Conservation (phyloP, 1,139 yeast genomes). For the Torulaspora globosa region DNA sequence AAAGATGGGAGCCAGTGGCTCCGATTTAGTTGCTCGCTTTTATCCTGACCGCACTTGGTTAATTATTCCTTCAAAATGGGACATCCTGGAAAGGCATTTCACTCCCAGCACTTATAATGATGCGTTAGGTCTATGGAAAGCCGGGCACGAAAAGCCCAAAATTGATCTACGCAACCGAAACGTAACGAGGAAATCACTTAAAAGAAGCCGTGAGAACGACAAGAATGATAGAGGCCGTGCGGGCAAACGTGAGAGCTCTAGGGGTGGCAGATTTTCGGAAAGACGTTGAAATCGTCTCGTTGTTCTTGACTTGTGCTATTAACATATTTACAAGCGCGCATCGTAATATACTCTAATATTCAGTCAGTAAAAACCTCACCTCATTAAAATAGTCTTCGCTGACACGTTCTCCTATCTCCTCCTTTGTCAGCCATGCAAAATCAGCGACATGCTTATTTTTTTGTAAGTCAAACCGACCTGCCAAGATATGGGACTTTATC, state of each 20-base stretch:
- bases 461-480: constrained; percentile 72
- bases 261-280: constrained; percentile 10
- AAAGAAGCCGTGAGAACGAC: constrained; percentile 7
- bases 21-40: constrained; percentile 23
- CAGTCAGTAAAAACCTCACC: constrained; percentile 48
- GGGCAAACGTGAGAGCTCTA: constrained; percentile 8
- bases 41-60: constrained; percentile 29
- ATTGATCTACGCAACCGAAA: constrained; percentile 3
- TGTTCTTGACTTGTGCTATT: constrained; percentile 8
- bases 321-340: constrained; percentile 14
- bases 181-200: constrained; percentile 4
- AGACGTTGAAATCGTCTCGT: constrained; percentile 3
- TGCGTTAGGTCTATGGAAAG: constrained; percentile 18
- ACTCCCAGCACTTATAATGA: constrained; percentile 12
- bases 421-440: constrained; percentile 80
- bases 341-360: constrained; percentile 16
- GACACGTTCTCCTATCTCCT: constrained; percentile 62
- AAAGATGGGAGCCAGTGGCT: constrained; percentile 6
- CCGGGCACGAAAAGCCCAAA: constrained; percentile 7
- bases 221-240: constrained; percentile 8
- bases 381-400: constrained; percentile 51
- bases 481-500: constrained; percentile 82
- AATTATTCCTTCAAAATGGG: constrained; percentile 23
- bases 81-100: constrained; percentile 20
- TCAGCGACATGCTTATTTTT: constrained; percentile 40